Evolutionary conservation across 352 stramenopile genomes (phyloP), one percentile per base, ranked within the genome.

Genomic region (Pythium monospermum): DNA sequence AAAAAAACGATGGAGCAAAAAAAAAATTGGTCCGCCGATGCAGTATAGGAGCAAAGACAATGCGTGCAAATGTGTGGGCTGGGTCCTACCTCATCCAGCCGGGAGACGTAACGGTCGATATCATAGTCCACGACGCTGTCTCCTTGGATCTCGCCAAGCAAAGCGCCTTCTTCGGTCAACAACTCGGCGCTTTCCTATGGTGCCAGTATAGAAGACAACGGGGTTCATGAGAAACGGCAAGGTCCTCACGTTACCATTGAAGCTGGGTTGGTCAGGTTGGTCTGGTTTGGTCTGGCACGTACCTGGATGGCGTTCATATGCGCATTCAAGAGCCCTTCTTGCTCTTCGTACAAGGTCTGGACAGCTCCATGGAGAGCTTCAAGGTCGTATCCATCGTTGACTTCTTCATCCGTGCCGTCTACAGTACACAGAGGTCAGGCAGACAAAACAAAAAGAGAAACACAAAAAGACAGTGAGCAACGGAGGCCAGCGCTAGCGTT

Each of bases 221-320:
- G n/a, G n/a, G n/a, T n/a, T n/a, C n/a, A n/a, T n/a, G n/a, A n/a
- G n/a, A n/a, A n/a, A n/a, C n/a, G n/a, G n/a, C n/a, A n/a, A n/a
- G n/a, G n/a, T n/a, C n/a, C n/a, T n/a, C n/a, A n/a, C n/a, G n/a
- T n/a, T n/a, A n/a, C n/a, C n/a, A n/a, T n/a, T n/a, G n/a, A n/a
- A n/a, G n/a, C n/a, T n/a, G n/a, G n/a, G n/a, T n/a, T n/a, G n/a
- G n/a, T n/a, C n/a, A n/a, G n/a, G n/a, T n/a, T n/a, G n/a, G n/a
- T n/a, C n/a, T n/a, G n/a, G n/a, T n/a, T n/a, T n/a, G n/a, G n/a
- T n/a, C n/a, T n/a, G n/a, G n/a, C n/a, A 40, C 44, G 11, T 57
- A 95, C 87, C 76, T 96, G 89, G 55, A 98, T 98, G 27, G 90
- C 86, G 36, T 73, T 94, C 94, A 99, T 99, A 73, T 99, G 96